Conservation (phyloP, 2,329 filamentous ascomycete species). For the Cordyceps militaris region DNA sequence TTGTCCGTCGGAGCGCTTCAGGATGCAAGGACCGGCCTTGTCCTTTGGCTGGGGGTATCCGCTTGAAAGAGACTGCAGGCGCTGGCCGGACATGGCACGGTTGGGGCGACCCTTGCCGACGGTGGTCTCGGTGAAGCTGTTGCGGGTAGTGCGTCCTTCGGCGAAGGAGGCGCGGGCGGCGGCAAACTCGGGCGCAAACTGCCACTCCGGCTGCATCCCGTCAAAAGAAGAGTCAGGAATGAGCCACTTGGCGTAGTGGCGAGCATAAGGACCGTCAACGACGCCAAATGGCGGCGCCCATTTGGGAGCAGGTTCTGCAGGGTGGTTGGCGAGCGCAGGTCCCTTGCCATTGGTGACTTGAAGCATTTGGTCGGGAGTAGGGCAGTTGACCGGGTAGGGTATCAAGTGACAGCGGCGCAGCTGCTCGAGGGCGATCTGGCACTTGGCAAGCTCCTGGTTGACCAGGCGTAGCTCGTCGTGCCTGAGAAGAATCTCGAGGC, state of each 20-base stretch:
- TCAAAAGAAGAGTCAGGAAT: conserved; percentile 85
- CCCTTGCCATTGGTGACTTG: conserved; percentile 70
- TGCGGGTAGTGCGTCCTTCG: conserved; percentile 74
- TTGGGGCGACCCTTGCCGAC: conserved; percentile 43
- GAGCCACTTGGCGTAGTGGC: conserved; percentile 94
- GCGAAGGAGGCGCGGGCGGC: conserved; percentile 38
- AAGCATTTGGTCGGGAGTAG: conserved; percentile 59
- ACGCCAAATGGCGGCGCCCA: conserved; percentile 88
- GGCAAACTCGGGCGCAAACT: conserved; percentile 33
- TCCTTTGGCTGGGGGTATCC: conserved; percentile 70
- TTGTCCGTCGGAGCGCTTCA: conserved; percentile 79
- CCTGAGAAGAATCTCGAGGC: conserved; percentile 86
- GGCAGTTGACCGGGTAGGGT: conserved; percentile 70
- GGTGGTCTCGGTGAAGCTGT: conserved; percentile 47
- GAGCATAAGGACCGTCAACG: conserved; percentile 82
- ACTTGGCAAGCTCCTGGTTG: conserved; percentile 93
- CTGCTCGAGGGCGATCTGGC: conserved; percentile 88
- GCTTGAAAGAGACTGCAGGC: conserved; percentile 61
- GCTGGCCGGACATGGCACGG: conserved; percentile 49
- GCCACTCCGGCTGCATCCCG: conserved; percentile 47
- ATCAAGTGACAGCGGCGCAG: conserved; percentile 86
- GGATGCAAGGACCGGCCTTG: conserved; percentile 72
- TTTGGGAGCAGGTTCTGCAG: conserved; percentile 59
- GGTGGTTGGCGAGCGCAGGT: conserved; percentile 54
- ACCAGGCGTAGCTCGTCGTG: conserved; percentile 91